Percentiles rank a stretch among this genome's conserved stretches.
Evolutionary conservation across 495 filamentous ascomycete species (phyloP).

Genomic region (Xanthoparmelia taractica): DNA sequence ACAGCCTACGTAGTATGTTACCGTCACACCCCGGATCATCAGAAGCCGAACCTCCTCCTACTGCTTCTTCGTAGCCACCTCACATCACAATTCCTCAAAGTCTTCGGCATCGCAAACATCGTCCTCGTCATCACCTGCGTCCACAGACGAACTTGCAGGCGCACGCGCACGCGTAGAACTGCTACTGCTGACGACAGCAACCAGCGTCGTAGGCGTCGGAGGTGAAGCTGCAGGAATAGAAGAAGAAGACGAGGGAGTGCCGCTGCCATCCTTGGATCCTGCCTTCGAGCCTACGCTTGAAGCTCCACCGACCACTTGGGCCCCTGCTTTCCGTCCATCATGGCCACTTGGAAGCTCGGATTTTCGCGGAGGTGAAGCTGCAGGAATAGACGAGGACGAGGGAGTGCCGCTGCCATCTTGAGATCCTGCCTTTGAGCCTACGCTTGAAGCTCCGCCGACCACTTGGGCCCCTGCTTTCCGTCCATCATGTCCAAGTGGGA

Average conservation of each 20-base stretch:
- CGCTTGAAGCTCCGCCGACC: background rate
- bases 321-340: background rate
- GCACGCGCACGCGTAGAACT: background rate
- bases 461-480: background rate
- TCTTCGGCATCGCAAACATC: background rate
- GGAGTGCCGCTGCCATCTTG: background rate
- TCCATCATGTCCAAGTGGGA: background rate
- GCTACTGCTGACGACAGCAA: background rate
- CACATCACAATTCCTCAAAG: background rate
- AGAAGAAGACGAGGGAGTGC: background rate
- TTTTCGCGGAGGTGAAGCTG: background rate
- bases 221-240: background rate
- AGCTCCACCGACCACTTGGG: background rate
- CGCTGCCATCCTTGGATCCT: background rate
- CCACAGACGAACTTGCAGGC: background rate
- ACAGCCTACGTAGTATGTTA: no score
- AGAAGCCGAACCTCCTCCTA: background rate
- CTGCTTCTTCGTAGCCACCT: background rate
- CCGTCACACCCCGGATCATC: background rate
- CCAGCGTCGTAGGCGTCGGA: background rate
- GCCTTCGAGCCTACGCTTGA: background rate
- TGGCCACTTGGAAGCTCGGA: background rate
- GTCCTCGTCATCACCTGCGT: background rate
- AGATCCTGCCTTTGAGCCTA: background rate
- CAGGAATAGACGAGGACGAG: background rate